phyloP scores from a whole-genome alignment of 805 yeast species.

The Nakazawaea ernobii region DNA sequence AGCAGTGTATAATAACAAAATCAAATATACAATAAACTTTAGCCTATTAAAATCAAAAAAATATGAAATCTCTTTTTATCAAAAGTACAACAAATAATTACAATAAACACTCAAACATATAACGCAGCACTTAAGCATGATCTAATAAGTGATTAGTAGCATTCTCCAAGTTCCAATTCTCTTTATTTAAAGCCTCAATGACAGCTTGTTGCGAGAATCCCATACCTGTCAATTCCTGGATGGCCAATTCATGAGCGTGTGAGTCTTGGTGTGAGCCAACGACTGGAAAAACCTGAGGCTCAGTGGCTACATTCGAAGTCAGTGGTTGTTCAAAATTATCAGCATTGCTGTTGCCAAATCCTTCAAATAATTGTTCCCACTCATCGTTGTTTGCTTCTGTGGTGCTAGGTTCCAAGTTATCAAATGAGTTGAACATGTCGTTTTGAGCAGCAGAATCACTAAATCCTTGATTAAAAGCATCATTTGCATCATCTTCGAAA shows the following conservation, averaged over 20 bases:
- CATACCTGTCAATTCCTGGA: slow-evolving; percentile 82
- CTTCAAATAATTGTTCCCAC: slow-evolving; percentile 93
- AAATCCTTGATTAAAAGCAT: slow-evolving; percentile 28
- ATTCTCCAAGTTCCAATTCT: slow-evolving; percentile 70
- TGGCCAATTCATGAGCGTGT: slow-evolving; percentile 38
- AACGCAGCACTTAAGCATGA: slow-evolving; percentile 36
- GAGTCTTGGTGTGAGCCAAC: slow-evolving; percentile 11
- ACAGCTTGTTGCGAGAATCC: slow-evolving; percentile 74
- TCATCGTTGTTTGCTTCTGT: slow-evolving; percentile 52
- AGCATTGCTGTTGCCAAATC: slow-evolving; percentile 56
- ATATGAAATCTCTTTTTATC: not conserved
- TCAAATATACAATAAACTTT: no score
- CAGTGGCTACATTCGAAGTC: not conserved
- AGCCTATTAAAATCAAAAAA: slow-evolving; percentile 14
- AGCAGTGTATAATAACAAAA: no score
- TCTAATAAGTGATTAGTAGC: slow-evolving; percentile 87
- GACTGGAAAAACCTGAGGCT: slow-evolving; percentile 4
- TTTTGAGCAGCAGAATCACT: slow-evolving; percentile 5
- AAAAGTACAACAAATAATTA: not conserved
- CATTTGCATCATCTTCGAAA: slow-evolving; percentile 19
- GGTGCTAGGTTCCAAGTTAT: slow-evolving; percentile 38
- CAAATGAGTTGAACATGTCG: slow-evolving; percentile 24
- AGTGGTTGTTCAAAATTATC: slow-evolving; percentile 8
- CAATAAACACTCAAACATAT: not conserved
- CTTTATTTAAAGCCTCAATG: slow-evolving; percentile 57